Evolutionary conservation across 805 yeast species (phyloP), one percentile per base, ranked within the genome.

Genomic region (Candida rishiriensis): DNA sequence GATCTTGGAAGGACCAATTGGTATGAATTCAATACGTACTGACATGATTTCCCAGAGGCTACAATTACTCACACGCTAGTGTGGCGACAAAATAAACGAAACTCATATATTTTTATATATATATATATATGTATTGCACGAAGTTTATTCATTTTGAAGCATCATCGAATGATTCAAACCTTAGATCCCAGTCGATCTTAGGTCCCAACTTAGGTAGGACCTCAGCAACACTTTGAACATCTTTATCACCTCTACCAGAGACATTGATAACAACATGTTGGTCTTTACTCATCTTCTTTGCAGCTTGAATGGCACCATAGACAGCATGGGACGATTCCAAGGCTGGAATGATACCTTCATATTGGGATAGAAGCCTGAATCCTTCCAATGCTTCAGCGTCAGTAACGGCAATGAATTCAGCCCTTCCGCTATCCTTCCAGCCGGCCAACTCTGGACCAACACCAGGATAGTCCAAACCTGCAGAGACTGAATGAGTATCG

Each of bases 181-280:
- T 80, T 63, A 93, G 75, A 64, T 91, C 97, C 99, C 99, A 93
- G 59, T 85, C 93, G 60, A 93, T 91, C 66, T 81, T 63, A 39
- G 93, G 95, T 36, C 99, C 99, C 44, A 88, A 72, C 51, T 70
- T 78, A 38, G 99, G 99, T 62, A 93, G 75, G 42, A 83, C 80
- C 66, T 93, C 97, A 38, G 99, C 99, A 43, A 93, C 97, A 64
- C 90, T 87, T 69, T 89, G 97, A 34, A 93, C 99, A 66, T 93
- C 99, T 72, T 93, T 93, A 66, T 93, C 99, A 70, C 99, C 99
- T 76, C 99, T 87, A 59, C 99, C 99, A 41, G 97, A 88, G 45
- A 93, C 78, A 64, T 89, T 89, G 61, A 93, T 85, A 48, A 93
- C 83, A 46, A 93, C 72, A 61, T 88, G 81, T 69, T 89, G 76